Conservation (phyloP, 2,329 filamentous ascomycete genomes). For the Raffaelea ambrosiae region DNA sequence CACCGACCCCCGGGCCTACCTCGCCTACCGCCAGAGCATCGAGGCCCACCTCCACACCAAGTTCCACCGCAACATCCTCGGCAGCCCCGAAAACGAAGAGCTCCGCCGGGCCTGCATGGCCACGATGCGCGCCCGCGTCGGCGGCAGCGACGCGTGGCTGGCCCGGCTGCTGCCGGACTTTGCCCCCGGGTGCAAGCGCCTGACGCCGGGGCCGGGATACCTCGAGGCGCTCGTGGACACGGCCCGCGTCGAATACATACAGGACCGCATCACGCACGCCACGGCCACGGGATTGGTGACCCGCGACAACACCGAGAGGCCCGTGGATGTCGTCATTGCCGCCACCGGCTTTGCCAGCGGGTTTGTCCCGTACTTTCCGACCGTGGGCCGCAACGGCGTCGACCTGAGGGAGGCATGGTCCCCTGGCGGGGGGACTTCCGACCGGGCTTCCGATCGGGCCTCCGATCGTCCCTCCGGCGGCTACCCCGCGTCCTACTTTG, state of each 20-base stretch:
- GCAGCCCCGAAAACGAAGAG: background rate
- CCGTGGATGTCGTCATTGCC: constrained; percentile 24
- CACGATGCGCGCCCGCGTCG: constrained; percentile 5
- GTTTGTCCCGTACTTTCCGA: constrained; percentile 14
- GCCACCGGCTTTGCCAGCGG: constrained; percentile 19
- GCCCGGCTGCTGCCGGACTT: constrained; percentile 13
- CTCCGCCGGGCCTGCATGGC: constrained; percentile 1
- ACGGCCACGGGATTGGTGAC: constrained; percentile 20
- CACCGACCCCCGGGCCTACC: constrained; percentile 1
- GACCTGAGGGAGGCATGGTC: constrained; percentile 14
- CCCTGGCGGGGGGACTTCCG: constrained; percentile 9
- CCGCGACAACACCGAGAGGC: constrained; percentile 14
- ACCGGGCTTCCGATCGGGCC: too few relatives aligned
- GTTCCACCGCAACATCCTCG: background rate
- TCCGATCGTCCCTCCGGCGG: too few relatives aligned
- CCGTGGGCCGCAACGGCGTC: constrained; percentile 12
- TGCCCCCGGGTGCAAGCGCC: constrained; percentile 15
- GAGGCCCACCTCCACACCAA: background rate
- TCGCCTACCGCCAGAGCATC: constrained; percentile 1
- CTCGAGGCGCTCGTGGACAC: constrained; percentile 16
- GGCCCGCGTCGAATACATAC: constrained; percentile 21
- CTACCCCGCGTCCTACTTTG: constrained; percentile 16
- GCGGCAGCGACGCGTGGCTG: constrained; percentile 5
- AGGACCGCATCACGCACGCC: constrained; percentile 20
- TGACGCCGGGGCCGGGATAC: constrained; percentile 19